Evolutionary conservation across 495 filamentous ascomycete species (phyloP).

Genomic region (Penicillium roqueforti): DNA sequence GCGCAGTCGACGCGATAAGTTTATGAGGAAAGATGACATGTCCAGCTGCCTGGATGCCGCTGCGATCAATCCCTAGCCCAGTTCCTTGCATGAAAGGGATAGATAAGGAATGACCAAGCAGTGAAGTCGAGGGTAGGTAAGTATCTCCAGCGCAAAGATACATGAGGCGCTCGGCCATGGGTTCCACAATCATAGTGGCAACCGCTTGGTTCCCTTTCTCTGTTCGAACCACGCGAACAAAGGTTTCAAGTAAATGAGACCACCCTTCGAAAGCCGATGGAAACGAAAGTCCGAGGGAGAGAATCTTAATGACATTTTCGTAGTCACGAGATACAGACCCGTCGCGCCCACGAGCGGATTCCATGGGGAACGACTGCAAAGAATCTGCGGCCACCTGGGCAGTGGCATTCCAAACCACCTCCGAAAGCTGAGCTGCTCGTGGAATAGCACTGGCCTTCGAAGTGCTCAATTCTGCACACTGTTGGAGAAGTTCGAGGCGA

Average conservation of each 20-base stretch:
- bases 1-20: slow-evolving; percentile 25
- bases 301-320: slow-evolving; percentile 62
- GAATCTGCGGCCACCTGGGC: slow-evolving; percentile 33
- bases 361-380: slow-evolving; percentile 36
- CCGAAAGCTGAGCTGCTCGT: slow-evolving; percentile 11
- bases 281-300: slow-evolving; percentile 58
- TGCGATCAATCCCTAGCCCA: slow-evolving; percentile 5
- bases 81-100: slow-evolving; percentile 28
- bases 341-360: slow-evolving; percentile 42
- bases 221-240: slow-evolving; percentile 53
- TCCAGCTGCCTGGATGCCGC: not conserved
- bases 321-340: slow-evolving; percentile 54
- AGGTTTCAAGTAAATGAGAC: slow-evolving; percentile 55
- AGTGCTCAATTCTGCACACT: slow-evolving; percentile 33
- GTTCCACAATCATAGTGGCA: slow-evolving; percentile 62
- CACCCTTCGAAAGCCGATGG: slow-evolving; percentile 47
- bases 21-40: slow-evolving; percentile 23
- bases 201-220: slow-evolving; percentile 65
- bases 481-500: slow-evolving; percentile 43
- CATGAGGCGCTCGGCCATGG: slow-evolving; percentile 53
- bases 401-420: slow-evolving; percentile 35
- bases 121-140: slow-evolving; percentile 29
- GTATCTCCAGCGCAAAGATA: slow-evolving; percentile 16
- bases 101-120: slow-evolving; percentile 34
- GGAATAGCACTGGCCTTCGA: slow-evolving; percentile 7